A percentile compares a stretch with the other conserved stretches of the same genome.
Conservation (phyloP, 2,329 filamentous ascomycete genomes). For the Pyrenophora seminiperda region DNA sequence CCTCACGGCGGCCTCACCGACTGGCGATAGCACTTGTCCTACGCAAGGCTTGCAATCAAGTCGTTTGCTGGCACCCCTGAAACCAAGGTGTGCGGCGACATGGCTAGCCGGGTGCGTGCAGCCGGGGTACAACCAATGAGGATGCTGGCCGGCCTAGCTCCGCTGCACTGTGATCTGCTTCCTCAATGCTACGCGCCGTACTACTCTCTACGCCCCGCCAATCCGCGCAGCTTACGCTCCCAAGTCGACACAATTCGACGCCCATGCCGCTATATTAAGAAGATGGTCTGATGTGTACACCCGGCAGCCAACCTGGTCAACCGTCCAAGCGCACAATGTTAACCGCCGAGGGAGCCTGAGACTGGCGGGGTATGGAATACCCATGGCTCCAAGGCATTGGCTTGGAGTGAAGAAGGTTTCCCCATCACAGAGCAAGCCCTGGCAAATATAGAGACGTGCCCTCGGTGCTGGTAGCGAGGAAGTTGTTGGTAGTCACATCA, state of each 20-base stretch:
- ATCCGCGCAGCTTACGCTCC: constrained; percentile 32
- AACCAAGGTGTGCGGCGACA: constrained; percentile 34
- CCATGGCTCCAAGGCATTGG: constrained; percentile 26
- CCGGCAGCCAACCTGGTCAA: constrained; percentile 30
- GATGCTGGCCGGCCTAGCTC: constrained; percentile 15
- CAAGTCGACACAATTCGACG: constrained; percentile 35
- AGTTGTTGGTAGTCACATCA: constrained; percentile 27
- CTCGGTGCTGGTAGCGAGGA: constrained; percentile 33
- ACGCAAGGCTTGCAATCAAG: constrained; percentile 16
- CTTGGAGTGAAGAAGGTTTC: constrained; percentile 28
- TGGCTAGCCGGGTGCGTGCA: constrained; percentile 34
- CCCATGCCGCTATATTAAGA: constrained; percentile 40
- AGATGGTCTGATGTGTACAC: constrained; percentile 23
- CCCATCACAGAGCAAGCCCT: constrained; percentile 17
- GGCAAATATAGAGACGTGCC: constrained; percentile 46
- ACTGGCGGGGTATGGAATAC: constrained; percentile 35
- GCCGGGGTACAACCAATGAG: constrained; percentile 33
- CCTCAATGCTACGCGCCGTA: constrained; percentile 43
- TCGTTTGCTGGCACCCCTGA: constrained; percentile 27
- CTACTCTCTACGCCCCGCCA: constrained; percentile 31
- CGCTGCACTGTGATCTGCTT: constrained; percentile 40
- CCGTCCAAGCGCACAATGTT: constrained; percentile 37
- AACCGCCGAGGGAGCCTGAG: constrained; percentile 32
- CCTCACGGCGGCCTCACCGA: constrained; percentile 13
- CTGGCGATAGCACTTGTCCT: constrained; percentile 17